Base-by-base conservation (phyloP, 1,139 yeast species). In the Protomyces inouyei region DNA sequence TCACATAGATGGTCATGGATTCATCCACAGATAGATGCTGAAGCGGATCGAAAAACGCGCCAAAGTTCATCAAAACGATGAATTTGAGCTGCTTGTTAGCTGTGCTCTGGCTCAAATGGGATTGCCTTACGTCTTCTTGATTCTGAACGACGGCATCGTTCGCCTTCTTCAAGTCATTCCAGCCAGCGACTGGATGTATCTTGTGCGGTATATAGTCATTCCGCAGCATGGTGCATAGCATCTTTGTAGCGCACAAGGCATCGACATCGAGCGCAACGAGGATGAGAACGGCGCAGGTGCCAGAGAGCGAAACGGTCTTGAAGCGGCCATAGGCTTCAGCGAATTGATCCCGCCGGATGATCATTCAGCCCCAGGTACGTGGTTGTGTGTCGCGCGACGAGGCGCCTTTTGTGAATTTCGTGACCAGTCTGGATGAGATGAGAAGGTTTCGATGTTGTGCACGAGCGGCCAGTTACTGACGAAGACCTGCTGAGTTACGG, bases 131-230 rank as follows among this genome's bases (percentile, higher is more conserved):
- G 28, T 61, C 67, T 51, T 66, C 66, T n/a, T 57, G 63, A 43
- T 89, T 95, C 10, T 77, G 80, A 71, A 92, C 97, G 52, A 93
- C 76, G 64, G 81, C 81, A 10, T 71, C 67, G 72, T 84, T 92
- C 73, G 87, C 90, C 43, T 71, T 73, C 67, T 83, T 83, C 69
- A 95, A 78, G 71, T 92, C 97, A 10, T 85, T 77, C 72, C 90
- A 93, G 0, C 99, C 99, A 21, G 90, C 92, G n/a, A 93, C 92
- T 0, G 99, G 98, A 12, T 91, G 85, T 64, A 91, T 78, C 74
- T 93, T 96, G 73, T 87, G 89, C 68, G 92, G 96, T 16, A 93
- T 85, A 72, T 92, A 79, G 71, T 90, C 95, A 68, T 87, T 85
- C 74, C 89, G 86, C 68, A 93, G 79, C 64, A 90, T 43, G 8